phyloP scores from a whole-genome alignment of 805 yeast species.

The Candida awuae region DNA sequence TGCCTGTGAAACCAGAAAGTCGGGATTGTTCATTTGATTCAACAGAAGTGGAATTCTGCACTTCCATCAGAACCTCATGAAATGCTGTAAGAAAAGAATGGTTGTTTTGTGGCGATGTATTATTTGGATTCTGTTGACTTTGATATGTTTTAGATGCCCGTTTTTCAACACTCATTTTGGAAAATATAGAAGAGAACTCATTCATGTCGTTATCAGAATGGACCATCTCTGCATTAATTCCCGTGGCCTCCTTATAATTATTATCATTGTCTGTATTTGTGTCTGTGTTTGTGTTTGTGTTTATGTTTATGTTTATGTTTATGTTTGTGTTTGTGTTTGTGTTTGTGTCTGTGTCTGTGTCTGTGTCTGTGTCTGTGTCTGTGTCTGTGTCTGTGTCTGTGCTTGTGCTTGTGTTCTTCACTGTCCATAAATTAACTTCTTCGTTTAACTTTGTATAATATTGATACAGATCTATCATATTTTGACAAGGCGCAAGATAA shows the following conservation, averaged over 20 bases:
- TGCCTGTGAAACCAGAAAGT: background rate
- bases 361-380: too few species aligned
- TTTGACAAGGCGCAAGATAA: slow-evolving; percentile 28
- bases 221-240: too few species aligned
- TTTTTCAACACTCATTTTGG: background rate
- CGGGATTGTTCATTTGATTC: slow-evolving; percentile 3
- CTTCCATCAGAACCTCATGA: slow-evolving; percentile 29
- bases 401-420: too few species aligned
- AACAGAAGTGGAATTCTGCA: slow-evolving; percentile 12
- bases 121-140: slow-evolving; percentile 1
- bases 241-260: too few species aligned
- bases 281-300: too few species aligned
- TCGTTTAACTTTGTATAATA: slow-evolving; percentile 11
- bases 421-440: too few species aligned
- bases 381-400: too few species aligned
- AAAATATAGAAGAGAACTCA: slow-evolving; percentile 8
- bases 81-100: slow-evolving; percentile 29
- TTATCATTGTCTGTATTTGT: slow-evolving; percentile 5
- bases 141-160: background rate
- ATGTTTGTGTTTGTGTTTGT: too few species aligned
- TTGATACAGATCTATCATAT: slow-evolving; percentile 24
- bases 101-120: slow-evolving; percentile 7
- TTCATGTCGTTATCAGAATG: background rate
- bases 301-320: too few species aligned
- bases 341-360: too few species aligned